phyloP scores from a whole-genome alignment of 371 early-diverging fungal genomes.

The Rhizopus arrhizus region DNA sequence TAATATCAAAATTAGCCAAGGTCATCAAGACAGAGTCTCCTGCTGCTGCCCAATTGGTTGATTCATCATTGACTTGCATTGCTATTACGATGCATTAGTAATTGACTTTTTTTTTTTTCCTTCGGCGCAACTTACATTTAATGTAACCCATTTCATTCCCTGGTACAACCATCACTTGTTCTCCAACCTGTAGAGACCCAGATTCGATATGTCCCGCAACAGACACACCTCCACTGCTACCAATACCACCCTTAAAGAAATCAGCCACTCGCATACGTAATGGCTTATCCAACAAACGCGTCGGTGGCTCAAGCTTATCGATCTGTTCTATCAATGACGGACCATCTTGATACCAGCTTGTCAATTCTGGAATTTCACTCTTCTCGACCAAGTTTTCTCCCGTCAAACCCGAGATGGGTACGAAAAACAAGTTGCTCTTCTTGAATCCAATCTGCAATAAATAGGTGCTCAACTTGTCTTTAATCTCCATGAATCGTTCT shows the following conservation, averaged over 20 bases:
- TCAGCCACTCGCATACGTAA: conserved; percentile 84
- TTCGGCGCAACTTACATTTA: conserved; percentile 58
- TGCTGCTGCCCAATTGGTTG: conserved; percentile 86
- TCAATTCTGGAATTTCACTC: conserved; percentile 33
- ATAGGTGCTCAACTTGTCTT: conserved; percentile 65
- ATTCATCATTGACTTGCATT: conserved; percentile 72
- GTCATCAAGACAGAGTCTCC: conserved; percentile 88
- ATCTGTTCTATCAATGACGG: conserved; percentile 65
- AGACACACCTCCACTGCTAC: conserved; percentile 70
- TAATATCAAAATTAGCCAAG: conserved; percentile 77
- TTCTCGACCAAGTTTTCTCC: conserved; percentile 79
- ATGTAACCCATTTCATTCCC: conserved; percentile 75
- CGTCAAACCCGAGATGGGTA: conserved; percentile 88
- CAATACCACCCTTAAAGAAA: conserved; percentile 81
- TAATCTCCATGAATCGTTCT: conserved; percentile 75
- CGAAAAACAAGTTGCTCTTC: conserved; percentile 68
- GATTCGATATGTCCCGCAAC: conserved; percentile 85
- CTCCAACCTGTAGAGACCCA: conserved; percentile 87
- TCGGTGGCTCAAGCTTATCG: conserved; percentile 72
- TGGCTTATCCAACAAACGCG: conserved; percentile 75
- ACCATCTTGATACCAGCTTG: conserved; percentile 70
- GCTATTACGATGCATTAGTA: conserved; percentile 37
- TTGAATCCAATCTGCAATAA: conserved; percentile 77
- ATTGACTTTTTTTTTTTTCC: conserved; percentile 4
- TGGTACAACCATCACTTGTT: conserved; percentile 80